A percentile compares a stretch with the other conserved stretches of the same genome.
Conservation (phyloP, 805 yeast genomes). For the Starmera quercuum region DNA sequence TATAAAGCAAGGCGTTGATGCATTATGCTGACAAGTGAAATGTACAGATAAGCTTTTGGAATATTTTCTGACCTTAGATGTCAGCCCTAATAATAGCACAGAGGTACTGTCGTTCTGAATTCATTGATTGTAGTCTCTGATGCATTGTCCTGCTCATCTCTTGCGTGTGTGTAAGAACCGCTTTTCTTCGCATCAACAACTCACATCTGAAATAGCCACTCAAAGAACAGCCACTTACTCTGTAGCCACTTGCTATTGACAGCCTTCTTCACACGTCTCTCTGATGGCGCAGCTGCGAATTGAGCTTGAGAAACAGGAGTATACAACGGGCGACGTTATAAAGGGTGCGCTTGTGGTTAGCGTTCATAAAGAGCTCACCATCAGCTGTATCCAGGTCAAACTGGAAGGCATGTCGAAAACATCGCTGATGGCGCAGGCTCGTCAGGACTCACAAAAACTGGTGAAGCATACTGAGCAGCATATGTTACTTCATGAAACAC, state of each 20-base stretch:
- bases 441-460: conserved; percentile 1
- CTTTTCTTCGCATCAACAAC: too few species aligned
- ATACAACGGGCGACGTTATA: conserved; percentile 39
- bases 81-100: too few species aligned
- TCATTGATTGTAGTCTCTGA: too few species aligned
- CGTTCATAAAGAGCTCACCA: conserved; percentile 29
- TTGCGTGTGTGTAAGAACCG: too few species aligned
- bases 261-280: too few species aligned
- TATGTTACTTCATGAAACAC: conserved; percentile 36
- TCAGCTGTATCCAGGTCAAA: conserved; percentile 40
- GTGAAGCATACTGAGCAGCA: conserved; percentile 29
- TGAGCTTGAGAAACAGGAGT: conserved; percentile 12
- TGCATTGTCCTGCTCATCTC: too few species aligned
- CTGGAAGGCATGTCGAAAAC: conserved; percentile 40
- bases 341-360: conserved; percentile 32
- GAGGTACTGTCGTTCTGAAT: too few species aligned
- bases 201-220: conserved; percentile 12
- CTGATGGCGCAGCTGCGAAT: not conserved
- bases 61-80: too few species aligned
- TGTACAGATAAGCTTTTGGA: too few species aligned
- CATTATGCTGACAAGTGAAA: not conserved
- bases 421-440: conserved; percentile 23
- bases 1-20: not conserved
- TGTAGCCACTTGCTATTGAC: too few species aligned
- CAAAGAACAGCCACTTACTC: too few species aligned